Percentiles rank a stretch among this genome's conserved stretches.
Evolutionary conservation across 148 eudicot species (phyloP).

Genomic region (Chenopodium album): DNA sequence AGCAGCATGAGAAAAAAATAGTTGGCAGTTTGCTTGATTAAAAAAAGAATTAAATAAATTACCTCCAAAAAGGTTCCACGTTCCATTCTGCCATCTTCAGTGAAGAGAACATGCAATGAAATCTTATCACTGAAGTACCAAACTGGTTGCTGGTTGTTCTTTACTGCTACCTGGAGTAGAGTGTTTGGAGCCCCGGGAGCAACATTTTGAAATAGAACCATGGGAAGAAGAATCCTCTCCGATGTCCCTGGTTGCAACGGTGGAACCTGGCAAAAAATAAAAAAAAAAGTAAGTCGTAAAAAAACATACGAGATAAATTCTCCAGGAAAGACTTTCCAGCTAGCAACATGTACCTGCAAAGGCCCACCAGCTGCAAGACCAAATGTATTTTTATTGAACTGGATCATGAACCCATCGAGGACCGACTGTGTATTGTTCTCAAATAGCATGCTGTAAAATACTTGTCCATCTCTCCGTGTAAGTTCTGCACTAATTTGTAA

Average conservation of each 20-base stretch:
- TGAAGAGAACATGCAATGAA: conserved; percentile 59
- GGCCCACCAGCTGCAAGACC: conserved; percentile 91
- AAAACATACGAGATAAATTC: neutral
- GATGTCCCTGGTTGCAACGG: conserved; percentile 84
- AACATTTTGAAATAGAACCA: conserved; percentile 85
- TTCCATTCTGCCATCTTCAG: conserved; percentile 98
- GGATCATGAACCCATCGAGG: conserved; percentile 96
- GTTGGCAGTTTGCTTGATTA: neutral
- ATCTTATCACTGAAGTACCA: conserved; percentile 90
- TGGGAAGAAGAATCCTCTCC: conserved; percentile 74
- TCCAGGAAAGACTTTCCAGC: neutral
- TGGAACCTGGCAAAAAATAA: conserved; percentile 49
- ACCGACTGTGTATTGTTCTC: conserved; percentile 71
- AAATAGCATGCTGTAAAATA: conserved; percentile 77
- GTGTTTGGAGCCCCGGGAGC: conserved; percentile 83
- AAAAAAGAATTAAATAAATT: conserved; percentile 16
- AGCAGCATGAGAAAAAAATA: neutral
- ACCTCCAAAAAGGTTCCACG: conserved; percentile 92
- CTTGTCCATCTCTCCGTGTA: conserved; percentile 82
- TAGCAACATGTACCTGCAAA: conserved; percentile 57
- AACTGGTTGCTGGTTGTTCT: conserved; percentile 95
- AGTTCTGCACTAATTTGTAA: conserved; percentile 89
- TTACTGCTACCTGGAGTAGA: conserved; percentile 90
- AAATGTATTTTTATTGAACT: conserved; percentile 92
- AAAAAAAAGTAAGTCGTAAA: neutral